Evolutionary conservation across 495 filamentous ascomycete species (phyloP).

Genomic region (Lepidopterella palustris): DNA sequence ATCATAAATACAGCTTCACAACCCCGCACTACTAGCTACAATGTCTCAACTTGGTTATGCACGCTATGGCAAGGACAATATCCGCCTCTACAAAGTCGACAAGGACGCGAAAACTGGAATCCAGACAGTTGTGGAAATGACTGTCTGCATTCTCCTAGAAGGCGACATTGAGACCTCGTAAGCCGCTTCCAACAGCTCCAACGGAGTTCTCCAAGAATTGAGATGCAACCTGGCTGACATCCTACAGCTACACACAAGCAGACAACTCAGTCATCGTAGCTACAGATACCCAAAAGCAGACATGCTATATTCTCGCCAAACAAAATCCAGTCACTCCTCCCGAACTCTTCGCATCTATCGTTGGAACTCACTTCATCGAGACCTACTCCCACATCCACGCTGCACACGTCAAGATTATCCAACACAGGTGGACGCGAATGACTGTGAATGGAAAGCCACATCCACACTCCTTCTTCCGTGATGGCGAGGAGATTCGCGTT

Average conservation of each 20-base stretch:
- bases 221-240: conserved; percentile 4
- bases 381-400: conserved; percentile 80
- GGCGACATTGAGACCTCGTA: conserved; percentile 87
- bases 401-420: conserved; percentile 71
- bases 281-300: conserved; percentile 98
- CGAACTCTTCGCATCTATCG: conserved; percentile 79
- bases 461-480: conserved; percentile 92
- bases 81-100: conserved; percentile 92
- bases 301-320: conserved; percentile 89
- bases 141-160: conserved; percentile 81
- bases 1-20: background rate
- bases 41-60: conserved; percentile 40
- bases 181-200: conserved; percentile 31
- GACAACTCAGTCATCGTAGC: conserved; percentile 95
- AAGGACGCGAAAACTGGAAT: conserved; percentile 60
- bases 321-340: conserved; percentile 88
- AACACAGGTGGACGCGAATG: conserved; percentile 91
- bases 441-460: conserved; percentile 80
- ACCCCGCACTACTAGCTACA: background rate
- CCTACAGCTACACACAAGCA: conserved; percentile 71
- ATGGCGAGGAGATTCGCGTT: conserved; percentile 78
- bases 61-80: conserved; percentile 66
- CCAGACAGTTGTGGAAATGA: conserved; percentile 91
- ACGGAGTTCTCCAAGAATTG: background rate
- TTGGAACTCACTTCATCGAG: conserved; percentile 81